Evolutionary conservation across 495 filamentous ascomycete species (phyloP).

Genomic region (Podospora pseudopauciseta): DNA sequence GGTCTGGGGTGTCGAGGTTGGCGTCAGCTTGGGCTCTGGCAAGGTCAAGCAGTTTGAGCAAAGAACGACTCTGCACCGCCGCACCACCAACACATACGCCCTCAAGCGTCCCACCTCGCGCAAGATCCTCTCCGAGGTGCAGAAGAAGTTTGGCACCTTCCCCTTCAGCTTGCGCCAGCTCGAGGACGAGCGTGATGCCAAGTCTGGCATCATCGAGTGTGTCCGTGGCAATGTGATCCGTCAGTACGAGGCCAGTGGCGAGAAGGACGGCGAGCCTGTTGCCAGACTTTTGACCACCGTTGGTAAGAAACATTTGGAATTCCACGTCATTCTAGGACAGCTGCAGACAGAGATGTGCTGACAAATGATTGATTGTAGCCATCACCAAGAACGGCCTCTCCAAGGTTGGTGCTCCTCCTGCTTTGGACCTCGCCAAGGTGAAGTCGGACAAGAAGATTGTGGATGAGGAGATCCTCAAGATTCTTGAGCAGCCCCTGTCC

Average conservation of each 20-base stretch:
- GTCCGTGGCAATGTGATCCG: slow-evolving; percentile 85
- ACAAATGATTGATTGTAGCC: slow-evolving; percentile 48
- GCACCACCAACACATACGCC: slow-evolving; percentile 82
- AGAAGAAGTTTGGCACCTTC: slow-evolving; percentile 95
- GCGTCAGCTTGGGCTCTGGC: slow-evolving; percentile 82
- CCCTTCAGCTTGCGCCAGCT: slow-evolving; percentile 97
- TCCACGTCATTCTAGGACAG: not conserved
- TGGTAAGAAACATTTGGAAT: slow-evolving; percentile 56
- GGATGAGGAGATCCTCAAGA: slow-evolving; percentile 90
- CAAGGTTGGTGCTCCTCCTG: slow-evolving; percentile 71
- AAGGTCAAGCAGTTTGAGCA: slow-evolving; percentile 90
- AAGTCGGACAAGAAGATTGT: slow-evolving; percentile 97
- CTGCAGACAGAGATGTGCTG: not conserved
- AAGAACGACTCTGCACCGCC: slow-evolving; percentile 84
- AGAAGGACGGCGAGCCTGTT: slow-evolving; percentile 80
- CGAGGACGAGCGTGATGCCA: slow-evolving; percentile 92
- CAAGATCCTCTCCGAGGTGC: slow-evolving; percentile 83
- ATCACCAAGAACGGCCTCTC: slow-evolving; percentile 97
- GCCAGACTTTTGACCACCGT: slow-evolving; percentile 84
- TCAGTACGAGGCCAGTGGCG: slow-evolving; percentile 92
- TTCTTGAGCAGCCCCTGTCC: slow-evolving; percentile 79
- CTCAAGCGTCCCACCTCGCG: slow-evolving; percentile 90
- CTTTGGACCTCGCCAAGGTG: slow-evolving; percentile 69
- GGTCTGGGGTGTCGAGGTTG: slow-evolving; percentile 96
- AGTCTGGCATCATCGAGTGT: slow-evolving; percentile 94